Evolutionary conservation across 2,329 filamentous ascomycete genomes (phyloP).

Genomic region (Alternaria sp.): DNA sequence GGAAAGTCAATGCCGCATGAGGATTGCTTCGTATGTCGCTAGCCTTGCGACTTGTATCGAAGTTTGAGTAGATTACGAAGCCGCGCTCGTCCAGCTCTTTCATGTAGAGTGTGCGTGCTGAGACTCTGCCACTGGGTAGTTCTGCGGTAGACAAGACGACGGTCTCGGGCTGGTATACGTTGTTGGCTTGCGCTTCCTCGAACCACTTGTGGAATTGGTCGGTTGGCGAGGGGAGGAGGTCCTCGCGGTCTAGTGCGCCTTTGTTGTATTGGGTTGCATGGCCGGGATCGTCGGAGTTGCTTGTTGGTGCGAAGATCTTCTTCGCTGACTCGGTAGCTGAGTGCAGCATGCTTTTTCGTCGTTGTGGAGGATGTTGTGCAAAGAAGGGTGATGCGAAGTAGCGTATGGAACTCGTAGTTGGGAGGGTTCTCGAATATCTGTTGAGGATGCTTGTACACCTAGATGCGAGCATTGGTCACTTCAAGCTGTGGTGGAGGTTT

Average conservation of each 20-base stretch:
- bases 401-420: not conserved
- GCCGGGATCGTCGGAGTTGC: slow-evolving; percentile 54
- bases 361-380: not conserved
- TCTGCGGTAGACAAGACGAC: slow-evolving; percentile 84
- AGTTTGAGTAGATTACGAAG: slow-evolving; percentile 94
- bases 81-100: slow-evolving; percentile 87
- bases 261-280: slow-evolving; percentile 80
- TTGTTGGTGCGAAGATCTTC: slow-evolving; percentile 68
- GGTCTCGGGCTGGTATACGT: slow-evolving; percentile 81
- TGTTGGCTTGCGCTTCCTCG: slow-evolving; percentile 67
- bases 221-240: slow-evolving; percentile 72
- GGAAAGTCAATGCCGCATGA: slow-evolving; percentile 84
- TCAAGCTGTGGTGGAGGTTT: not conserved
- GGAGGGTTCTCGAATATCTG: not conserved
- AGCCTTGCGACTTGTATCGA: slow-evolving; percentile 75
- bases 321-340: slow-evolving; percentile 34
- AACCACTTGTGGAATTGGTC: slow-evolving; percentile 93
- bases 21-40: slow-evolving; percentile 74
- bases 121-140: slow-evolving; percentile 83
- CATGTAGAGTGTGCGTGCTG: slow-evolving; percentile 86
- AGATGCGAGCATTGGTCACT: slow-evolving; percentile 3
- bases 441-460: not conserved
- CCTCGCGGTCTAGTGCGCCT: slow-evolving; percentile 64
- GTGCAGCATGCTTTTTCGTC: slow-evolving; percentile 31
- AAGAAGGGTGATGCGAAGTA: not conserved